Evolutionary conservation across 2,329 filamentous ascomycete genomes (phyloP).

Genomic region (Sarocladium brachiariae): DNA sequence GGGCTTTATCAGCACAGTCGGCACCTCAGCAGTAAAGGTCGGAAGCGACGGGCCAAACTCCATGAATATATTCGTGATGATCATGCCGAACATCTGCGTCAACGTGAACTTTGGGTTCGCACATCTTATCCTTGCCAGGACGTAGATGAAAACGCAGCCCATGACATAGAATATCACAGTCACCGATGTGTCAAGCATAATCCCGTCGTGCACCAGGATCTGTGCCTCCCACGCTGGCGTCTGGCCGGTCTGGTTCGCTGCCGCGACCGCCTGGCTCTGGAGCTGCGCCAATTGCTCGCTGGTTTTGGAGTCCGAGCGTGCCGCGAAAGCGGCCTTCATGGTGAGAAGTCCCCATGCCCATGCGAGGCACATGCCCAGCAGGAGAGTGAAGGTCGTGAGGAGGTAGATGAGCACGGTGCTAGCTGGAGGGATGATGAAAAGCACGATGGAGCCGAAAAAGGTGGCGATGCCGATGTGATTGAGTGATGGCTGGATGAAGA

Average conservation of each 20-base stretch:
- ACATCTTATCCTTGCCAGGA: constrained; percentile 34
- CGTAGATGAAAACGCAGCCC: constrained; percentile 37
- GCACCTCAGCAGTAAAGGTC: constrained; percentile 31
- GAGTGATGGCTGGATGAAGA: constrained; percentile 39
- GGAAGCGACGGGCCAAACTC: constrained; percentile 35
- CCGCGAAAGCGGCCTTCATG: constrained; percentile 40
- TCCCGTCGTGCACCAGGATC: constrained; percentile 34
- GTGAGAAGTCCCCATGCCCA: constrained; percentile 43
- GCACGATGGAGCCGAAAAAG: constrained; percentile 35
- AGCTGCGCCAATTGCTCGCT: constrained; percentile 26
- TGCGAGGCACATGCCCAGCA: constrained; percentile 38
- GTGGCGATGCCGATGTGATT: constrained; percentile 33
- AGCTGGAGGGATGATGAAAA: constrained; percentile 38
- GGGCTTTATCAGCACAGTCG: constrained; percentile 34
- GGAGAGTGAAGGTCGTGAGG: constrained; percentile 32
- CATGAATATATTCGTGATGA: constrained; percentile 38
- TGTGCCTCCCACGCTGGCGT: constrained; percentile 22
- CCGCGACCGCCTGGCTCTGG: constrained; percentile 26
- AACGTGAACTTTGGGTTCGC: constrained; percentile 38
- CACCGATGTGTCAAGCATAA: constrained; percentile 40
- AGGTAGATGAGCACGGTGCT: constrained; percentile 39
- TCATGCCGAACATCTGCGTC: constrained; percentile 38
- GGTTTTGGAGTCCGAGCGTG: constrained; percentile 31
- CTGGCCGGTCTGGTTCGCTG: constrained; percentile 21
- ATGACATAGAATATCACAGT: constrained; percentile 30